A percentile compares a stretch with the other conserved stretches of the same genome.
phyloP scores from a whole-genome alignment of 2,329 filamentous ascomycete genomes.

The Lasiodiplodia gonubiensis region DNA sequence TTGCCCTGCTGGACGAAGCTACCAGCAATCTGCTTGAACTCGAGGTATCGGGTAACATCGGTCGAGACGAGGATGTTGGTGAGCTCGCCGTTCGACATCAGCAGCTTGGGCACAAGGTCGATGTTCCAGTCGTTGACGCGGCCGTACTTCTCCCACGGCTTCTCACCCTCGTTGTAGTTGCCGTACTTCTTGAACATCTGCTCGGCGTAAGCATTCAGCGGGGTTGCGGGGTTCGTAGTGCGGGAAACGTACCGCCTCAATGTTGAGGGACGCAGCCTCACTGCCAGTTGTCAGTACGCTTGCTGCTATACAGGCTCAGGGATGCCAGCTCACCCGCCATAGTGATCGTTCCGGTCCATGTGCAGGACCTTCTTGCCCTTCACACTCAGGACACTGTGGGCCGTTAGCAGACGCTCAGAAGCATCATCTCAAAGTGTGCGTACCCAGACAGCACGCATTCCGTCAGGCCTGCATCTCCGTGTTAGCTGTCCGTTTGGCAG shows the following conservation, averaged over 20 bases:
- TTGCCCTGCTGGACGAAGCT: slow-evolving; percentile 93
- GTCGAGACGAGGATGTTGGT: slow-evolving; percentile 98
- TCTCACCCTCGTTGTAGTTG: slow-evolving; percentile 76
- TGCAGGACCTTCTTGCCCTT: slow-evolving; percentile 99
- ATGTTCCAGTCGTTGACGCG: slow-evolving; percentile 99
- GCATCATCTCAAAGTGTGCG: slow-evolving; percentile 22
- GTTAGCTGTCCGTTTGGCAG: slow-evolving; percentile 39
- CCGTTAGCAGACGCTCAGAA: neutral
- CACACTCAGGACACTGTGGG: slow-evolving; percentile 83
- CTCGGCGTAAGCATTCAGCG: slow-evolving; percentile 40
- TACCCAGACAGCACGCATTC: slow-evolving; percentile 99
- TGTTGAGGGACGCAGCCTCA: slow-evolving; percentile 95
- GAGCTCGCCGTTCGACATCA: slow-evolving; percentile 98
- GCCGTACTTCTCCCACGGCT: slow-evolving; percentile 98
- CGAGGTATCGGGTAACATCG: slow-evolving; percentile 65
- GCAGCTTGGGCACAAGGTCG: slow-evolving; percentile 95
- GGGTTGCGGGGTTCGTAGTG: neutral
- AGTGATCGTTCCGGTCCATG: slow-evolving; percentile 98
- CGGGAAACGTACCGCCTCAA: slow-evolving; percentile 75
- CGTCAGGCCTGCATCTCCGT: slow-evolving; percentile 73
- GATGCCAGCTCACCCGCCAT: slow-evolving; percentile 76
- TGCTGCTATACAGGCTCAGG: slow-evolving; percentile 1
- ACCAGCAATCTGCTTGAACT: slow-evolving; percentile 75
- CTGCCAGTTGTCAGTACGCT: slow-evolving; percentile 54
- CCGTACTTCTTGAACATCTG: slow-evolving; percentile 97